Percentiles rank a stretch among this genome's conserved stretches.
These are phyloP conservation scores for Carex sylvatica DNA, from an alignment of 202 grass and related monocot genomes.

Conservation along the genomic window DNA sequence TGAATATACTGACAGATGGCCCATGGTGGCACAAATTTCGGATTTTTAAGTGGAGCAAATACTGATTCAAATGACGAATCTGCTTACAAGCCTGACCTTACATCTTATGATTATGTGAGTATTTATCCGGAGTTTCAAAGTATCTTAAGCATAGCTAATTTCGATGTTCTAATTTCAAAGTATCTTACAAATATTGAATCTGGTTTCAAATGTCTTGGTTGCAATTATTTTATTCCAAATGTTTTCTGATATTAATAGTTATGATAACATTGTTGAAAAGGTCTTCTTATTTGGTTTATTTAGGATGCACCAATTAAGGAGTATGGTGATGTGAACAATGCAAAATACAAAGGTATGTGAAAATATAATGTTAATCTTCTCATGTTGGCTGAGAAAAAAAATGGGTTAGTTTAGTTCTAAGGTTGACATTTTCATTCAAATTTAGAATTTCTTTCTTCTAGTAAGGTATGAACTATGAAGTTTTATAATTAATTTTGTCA, in stretches of 20 bases:
- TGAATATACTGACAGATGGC: constrained; percentile 66
- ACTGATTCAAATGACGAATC: constrained; percentile 88
- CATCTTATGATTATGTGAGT: constrained; percentile 95
- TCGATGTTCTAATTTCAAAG: neutral
- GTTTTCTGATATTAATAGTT: neutral
- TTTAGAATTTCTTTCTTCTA: constrained; percentile 8
- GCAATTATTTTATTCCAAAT: neutral
- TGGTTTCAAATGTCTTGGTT: neutral
- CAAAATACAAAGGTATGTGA: constrained; percentile 79
- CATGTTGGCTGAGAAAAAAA: neutral
- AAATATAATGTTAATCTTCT: neutral
- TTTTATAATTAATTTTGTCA: constrained; percentile 30
- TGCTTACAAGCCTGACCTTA: constrained; percentile 83
- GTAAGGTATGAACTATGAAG: constrained; percentile 20
- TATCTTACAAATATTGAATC: neutral
- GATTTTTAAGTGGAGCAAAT: constrained; percentile 95
- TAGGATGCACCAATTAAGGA: constrained; percentile 99
- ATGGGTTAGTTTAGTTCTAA: constrained; percentile 8
- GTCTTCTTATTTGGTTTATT: constrained; percentile 13
- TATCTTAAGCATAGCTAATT: neutral
- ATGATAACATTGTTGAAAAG: neutral
- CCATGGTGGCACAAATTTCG: constrained; percentile 98
- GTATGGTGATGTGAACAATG: constrained; percentile 76
- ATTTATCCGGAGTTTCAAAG: neutral
- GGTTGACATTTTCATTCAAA: constrained; percentile 28